A percentile compares a stretch with the other conserved stretches of the same genome.
These are phyloP conservation scores for Plicaturopsis crispa DNA, from an alignment of 768 basidiomycete species.

Conservation along the genomic window DNA sequence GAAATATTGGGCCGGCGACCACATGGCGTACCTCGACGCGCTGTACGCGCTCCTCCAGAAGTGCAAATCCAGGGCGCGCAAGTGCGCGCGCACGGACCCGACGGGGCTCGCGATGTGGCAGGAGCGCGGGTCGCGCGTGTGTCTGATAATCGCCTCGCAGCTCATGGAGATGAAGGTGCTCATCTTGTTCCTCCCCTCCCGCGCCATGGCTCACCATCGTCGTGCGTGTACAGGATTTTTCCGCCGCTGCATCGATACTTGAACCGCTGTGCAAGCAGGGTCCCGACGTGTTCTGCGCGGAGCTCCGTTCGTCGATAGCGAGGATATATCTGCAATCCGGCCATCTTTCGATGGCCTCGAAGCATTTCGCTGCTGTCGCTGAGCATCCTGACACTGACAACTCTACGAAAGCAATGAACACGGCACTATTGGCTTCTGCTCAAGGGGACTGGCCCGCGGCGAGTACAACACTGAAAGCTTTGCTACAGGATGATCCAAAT, in stretches of 20 bases:
- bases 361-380: constrained; percentile 48
- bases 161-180: constrained; percentile 77
- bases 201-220: background rate
- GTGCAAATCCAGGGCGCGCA: constrained; percentile 43
- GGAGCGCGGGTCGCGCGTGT: constrained; percentile 70
- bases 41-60: constrained; percentile 53
- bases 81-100: constrained; percentile 24
- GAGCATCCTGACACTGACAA: constrained; percentile 34
- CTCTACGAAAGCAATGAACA: constrained; percentile 51
- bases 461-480: constrained; percentile 29
- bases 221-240: constrained; percentile 45
- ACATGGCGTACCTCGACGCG: constrained; percentile 73
- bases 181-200: background rate
- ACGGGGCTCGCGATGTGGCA: constrained; percentile 64
- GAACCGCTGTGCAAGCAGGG: constrained; percentile 52
- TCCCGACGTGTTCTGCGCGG: constrained; percentile 32
- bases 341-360: constrained; percentile 47
- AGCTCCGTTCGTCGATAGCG: constrained; percentile 62
- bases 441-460: constrained; percentile 65
- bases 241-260: constrained; percentile 61
- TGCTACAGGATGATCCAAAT: constrained; percentile 47
- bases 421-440: constrained; percentile 57
- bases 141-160: constrained; percentile 74
- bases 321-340: constrained; percentile 73
- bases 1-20: constrained; percentile 78